Evolutionary conservation across 306 rosid species (phyloP), one percentile per base, ranked within the genome.

Genomic region (Quercus agrifolia): DNA sequence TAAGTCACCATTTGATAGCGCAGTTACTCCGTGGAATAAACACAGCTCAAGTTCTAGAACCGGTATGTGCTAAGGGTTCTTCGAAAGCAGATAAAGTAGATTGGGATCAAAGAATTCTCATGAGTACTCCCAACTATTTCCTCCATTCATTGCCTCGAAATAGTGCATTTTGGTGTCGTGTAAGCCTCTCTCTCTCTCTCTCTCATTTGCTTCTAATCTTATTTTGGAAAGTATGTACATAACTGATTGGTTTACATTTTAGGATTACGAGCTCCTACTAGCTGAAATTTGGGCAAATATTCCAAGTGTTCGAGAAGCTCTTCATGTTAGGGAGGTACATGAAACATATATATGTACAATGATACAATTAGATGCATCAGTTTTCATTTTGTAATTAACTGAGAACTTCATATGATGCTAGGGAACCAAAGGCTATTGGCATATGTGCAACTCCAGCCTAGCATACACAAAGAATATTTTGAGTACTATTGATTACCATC

Each of bases 1-100:
- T 21, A 17, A 75, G 25, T 14, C 38, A 38, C 46, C 4, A 76
- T 46, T 28, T 44, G 51, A 46, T 10, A 10, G 5, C 51, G 41
- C 58, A 81, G 84, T 46, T 70, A 66, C 21, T 81, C 25, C 77
- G 73, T 23, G 77, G 71, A 55, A 51, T 81, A 46, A 13, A 20
- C 14, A 1, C 0, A 6, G 19, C 15, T 21, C 67, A 81, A 46
- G 63, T 51, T 76, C 30, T 75, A 46, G 17, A 30, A 70, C 77
- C 73, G 6, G 14, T 20, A 12, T 76, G 84, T 20, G 2, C 13
- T 5, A 18, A 1, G 18, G 70, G 25, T 12, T 44, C 77, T 30
- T 3, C 5, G 59, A 56, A 56, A 56, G 20, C 1, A 56, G 20
- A 56, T 56, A 19, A 56, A 18, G 8, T 6, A 56, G 59, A 23